Base-by-base conservation (phyloP, 2,329 filamentous ascomycete species). In the Talaromyces amestolkiae region DNA sequence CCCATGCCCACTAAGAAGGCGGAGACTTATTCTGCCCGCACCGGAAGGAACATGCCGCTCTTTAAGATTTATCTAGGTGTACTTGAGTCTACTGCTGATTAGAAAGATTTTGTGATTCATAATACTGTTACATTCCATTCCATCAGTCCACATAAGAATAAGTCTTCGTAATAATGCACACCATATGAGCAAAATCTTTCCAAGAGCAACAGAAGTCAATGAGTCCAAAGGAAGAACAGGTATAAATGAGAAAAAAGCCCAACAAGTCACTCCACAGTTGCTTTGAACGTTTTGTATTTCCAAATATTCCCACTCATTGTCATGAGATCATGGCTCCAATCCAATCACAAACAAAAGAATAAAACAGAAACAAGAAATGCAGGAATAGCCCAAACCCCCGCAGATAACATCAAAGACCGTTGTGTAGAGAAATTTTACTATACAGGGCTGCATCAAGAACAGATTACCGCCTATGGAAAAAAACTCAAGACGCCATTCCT, bases 321-420 rank as follows among this genome's bases (percentile, higher is more conserved):
- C 60, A 62, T 62, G 37, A 37, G 47, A 53, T 62, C 60, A 54
- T 62, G 60, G 45, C 51, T 37, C 60, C 45, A 62, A 61, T 35
- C 47, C 39, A 43, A n/a, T 31, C 59, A 63, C 45, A 45, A 41
- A 59, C n/a, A 65, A 10, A 51, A 27, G 33, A 13, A 47, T 51
- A 39, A 51, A 56, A 39, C 24, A 58, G 19, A 72, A 74, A 70
- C 67, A 70, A 76, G 71, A 37, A 37, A 76, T 72, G 75, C 74
- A 77, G 69, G 74, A 72, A 77, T 77, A 75, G 75, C 75, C 72
- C 71, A 72, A 77, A 76, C 73, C 72, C 73, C 75, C 74, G 53
- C 74, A 61, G 62, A 67, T 69, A 69, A 66, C 31, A 43, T 41
- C 69, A 75, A 74, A 78, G 74, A 73, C 73, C 71, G 72, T 59